Evolutionary conservation across 371 early-diverging fungal species (phyloP), one percentile per base, ranked within the genome.

Genomic region (Rhizopus sp.): DNA sequence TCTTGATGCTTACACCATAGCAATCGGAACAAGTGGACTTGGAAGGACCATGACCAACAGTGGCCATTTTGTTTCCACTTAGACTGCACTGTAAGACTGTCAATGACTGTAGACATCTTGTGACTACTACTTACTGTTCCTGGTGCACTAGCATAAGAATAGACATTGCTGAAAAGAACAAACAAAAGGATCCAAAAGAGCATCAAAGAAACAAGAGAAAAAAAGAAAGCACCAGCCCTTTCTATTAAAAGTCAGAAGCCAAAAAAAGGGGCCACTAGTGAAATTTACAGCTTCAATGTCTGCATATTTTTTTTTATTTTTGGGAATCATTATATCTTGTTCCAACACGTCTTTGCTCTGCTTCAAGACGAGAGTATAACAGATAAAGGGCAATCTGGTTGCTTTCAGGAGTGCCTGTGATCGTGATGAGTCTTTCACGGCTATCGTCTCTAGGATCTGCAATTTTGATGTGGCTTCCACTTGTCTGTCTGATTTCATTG

Each of bases 341-440:
- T 29, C 68, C 67, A 39, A 75, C 50, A 55, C 84, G 79, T 34
- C 66, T 76, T 62, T 86, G 85, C 78, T 94, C 93, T 53, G 77
- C 75, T 71, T 94, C 92, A 49, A 94, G 66, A 50, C 91, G 77
- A 55, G 85, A 77, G 68, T 91, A 89, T 34, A 94, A 71, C 77
- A 92, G 66, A 63, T 88, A 89, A 45, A 92, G 75, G 2, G 94
- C 94, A 85, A 88, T 86, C 61, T 88, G 88, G 63, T 89, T 90
- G 42, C 86, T 80, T 58, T 92, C 92, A 1, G 85, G 88, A 5
- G 86, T 83, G 13, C 94, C 94, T 1, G 89, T 90, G 45, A 94
- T 85, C 1, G 93, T 92, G 5, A 94, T 87, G 34, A 92, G 63
- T 32, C 92, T 83, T 57, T 90, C 90, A 38, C 84, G 81, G n/a